Conservation (phyloP, 176 grass and related monocot genomes). For the Carex kokanica region DNA sequence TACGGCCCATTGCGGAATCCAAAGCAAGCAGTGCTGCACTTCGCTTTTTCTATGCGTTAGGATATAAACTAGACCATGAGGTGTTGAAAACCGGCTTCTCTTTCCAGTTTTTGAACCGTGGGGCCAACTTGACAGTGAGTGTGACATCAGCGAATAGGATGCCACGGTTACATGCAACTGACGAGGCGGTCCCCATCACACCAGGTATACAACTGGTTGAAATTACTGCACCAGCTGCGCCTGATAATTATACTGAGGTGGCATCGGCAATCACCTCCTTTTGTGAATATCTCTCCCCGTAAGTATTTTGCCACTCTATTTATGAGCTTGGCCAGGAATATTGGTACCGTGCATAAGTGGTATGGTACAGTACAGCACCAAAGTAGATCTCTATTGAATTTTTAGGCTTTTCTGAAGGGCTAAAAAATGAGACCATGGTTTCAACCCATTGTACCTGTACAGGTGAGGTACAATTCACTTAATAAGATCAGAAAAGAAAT, state of each 20-base stretch:
- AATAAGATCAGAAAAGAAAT: not conserved
- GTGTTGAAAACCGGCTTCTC: slow-evolving; percentile 81
- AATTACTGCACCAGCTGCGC: slow-evolving; percentile 75
- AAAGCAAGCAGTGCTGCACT: slow-evolving; percentile 83
- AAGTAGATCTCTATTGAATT: not conserved
- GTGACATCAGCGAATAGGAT: slow-evolving; percentile 80
- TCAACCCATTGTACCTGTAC: not conserved
- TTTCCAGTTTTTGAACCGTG: slow-evolving; percentile 57
- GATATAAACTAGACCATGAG: slow-evolving; percentile 93
- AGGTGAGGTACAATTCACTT: not conserved
- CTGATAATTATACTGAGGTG: slow-evolving; percentile 79
- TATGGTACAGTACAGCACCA: not conserved
- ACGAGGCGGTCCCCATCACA: slow-evolving; percentile 68
- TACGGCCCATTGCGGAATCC: slow-evolving; percentile 62
- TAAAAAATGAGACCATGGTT: not conserved
- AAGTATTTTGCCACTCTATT: slow-evolving; percentile 35
- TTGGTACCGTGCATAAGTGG: not conserved
- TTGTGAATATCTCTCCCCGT: slow-evolving; percentile 88
- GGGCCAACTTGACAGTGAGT: slow-evolving; percentile 66
- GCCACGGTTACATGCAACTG: slow-evolving; percentile 61
- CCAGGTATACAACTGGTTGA: slow-evolving; percentile 88
- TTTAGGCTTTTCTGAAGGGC: not conserved
- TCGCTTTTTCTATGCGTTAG: slow-evolving; percentile 77
- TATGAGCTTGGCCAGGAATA: not conserved
- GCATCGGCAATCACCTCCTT: slow-evolving; percentile 58